A percentile compares a stretch with the other conserved stretches of the same genome.
These are phyloP conservation scores for Nidularia pulvinata DNA, from an alignment of 768 basidiomycete genomes.

Conservation along the genomic window DNA sequence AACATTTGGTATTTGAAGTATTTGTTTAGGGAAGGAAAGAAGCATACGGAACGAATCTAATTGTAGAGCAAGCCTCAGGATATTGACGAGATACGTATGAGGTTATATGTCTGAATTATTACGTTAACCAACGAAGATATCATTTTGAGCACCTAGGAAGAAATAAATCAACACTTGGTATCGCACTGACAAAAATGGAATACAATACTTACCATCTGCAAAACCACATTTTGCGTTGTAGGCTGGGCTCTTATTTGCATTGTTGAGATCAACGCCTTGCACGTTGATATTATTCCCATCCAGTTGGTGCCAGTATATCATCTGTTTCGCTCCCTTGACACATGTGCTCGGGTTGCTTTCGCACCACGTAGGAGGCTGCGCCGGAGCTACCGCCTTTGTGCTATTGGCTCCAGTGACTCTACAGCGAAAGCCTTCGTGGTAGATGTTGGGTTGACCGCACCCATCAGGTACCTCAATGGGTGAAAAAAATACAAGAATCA, in stretches of 20 bases:
- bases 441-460: slow-evolving; percentile 57
- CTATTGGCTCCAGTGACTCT: slow-evolving; percentile 42
- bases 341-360: slow-evolving; percentile 41
- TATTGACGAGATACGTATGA: too few relatives aligned
- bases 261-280: slow-evolving; percentile 32
- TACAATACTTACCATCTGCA: slow-evolving; percentile 35
- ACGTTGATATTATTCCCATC: slow-evolving; percentile 49
- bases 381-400: slow-evolving; percentile 33
- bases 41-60: too few relatives aligned
- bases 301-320: slow-evolving; percentile 53
- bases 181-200: neutral
- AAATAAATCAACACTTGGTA: too few relatives aligned
- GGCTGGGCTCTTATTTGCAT: slow-evolving; percentile 39
- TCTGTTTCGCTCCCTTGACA: slow-evolving; percentile 50
- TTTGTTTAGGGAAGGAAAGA: too few relatives aligned
- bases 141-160: too few relatives aligned
- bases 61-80: too few relatives aligned
- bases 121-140: too few relatives aligned
- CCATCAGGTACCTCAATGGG: slow-evolving; percentile 19
- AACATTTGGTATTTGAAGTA: too few relatives aligned
- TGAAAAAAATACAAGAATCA: too few relatives aligned
- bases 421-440: slow-evolving; percentile 44
- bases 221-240: slow-evolving; percentile 53
- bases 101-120: too few relatives aligned
- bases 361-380: slow-evolving; percentile 52